Percentiles rank a stretch among this genome's conserved stretches.
These are phyloP conservation scores for Globisporangium apiculatum DNA, from an alignment of 352 stramenopile genomes.

Conservation along the genomic window DNA sequence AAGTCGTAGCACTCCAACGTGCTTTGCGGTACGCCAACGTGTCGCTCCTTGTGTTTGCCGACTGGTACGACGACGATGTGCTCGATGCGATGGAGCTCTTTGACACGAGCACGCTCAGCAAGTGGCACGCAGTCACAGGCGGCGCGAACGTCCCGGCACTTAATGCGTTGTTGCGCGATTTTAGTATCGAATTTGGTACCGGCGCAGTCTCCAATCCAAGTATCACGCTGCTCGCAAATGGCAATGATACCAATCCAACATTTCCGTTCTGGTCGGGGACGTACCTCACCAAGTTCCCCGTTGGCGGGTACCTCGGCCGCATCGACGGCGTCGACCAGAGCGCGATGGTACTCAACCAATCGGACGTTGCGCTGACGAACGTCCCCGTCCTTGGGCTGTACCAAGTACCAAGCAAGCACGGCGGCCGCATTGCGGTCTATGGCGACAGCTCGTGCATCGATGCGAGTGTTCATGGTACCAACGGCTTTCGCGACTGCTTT, in stretches of 20 bases:
- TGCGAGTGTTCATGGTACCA: conserved; percentile 33
- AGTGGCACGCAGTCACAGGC: conserved; percentile 73
- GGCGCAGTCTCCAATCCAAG: conserved; percentile 42
- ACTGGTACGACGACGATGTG: conserved; percentile 69
- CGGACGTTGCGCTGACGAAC: conserved; percentile 18
- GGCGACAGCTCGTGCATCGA: conserved; percentile 72
- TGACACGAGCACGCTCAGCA: conserved; percentile 76
- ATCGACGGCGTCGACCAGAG: conserved; percentile 53
- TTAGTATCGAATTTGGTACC: conserved; percentile 61
- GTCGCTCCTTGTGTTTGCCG: conserved; percentile 66
- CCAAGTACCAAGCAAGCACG: conserved; percentile 44
- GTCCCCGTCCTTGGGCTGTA: conserved; percentile 66
- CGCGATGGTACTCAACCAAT: conserved; percentile 40
- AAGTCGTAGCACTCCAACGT: conserved; percentile 44
- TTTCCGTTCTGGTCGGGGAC: conserved; percentile 65
- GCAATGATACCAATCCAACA: conserved; percentile 5
- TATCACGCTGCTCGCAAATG: conserved; percentile 33
- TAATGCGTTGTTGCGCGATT: conserved; percentile 54
- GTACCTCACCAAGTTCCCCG: conserved; percentile 59
- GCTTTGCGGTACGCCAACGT: conserved; percentile 66
- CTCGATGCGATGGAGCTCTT: conserved; percentile 65
- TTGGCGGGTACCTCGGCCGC: conserved; percentile 53
- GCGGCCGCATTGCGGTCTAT: conserved; percentile 68
- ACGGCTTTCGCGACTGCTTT: conserved; percentile 52
- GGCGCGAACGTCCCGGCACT: conserved; percentile 72